Evolutionary conservation across 768 basidiomycete genomes (phyloP).

Genomic region (Mycena albidolilacea): DNA sequence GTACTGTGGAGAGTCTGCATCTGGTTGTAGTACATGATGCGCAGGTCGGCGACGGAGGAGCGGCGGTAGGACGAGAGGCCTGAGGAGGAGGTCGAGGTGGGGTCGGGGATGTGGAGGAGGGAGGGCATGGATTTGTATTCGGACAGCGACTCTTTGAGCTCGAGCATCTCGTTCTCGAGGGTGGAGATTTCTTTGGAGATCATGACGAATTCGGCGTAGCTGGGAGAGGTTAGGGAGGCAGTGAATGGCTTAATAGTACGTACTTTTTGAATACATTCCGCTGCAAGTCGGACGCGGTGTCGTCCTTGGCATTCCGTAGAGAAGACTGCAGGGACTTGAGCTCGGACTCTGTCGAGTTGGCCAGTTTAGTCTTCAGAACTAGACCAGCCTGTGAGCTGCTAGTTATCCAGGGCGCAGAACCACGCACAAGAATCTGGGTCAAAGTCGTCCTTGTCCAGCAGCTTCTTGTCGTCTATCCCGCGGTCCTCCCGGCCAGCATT

Average conservation of each 20-base stretch:
- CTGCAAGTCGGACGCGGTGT: constrained; percentile 86
- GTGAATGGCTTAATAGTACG: constrained; percentile 22
- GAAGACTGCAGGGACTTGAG: constrained; percentile 84
- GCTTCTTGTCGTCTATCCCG: constrained; percentile 72
- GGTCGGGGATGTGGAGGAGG: constrained; percentile 90
- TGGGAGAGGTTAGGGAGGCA: constrained; percentile 49
- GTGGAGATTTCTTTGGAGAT: constrained; percentile 98
- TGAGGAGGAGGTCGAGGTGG: constrained; percentile 69
- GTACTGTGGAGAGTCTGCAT: constrained; percentile 91
- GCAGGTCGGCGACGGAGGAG: constrained; percentile 96
- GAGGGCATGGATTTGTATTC: constrained; percentile 99
- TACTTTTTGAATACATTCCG: constrained; percentile 96
- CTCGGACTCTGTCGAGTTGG: constrained; percentile 91
- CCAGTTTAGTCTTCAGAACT: constrained; percentile 89
- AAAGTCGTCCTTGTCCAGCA: constrained; percentile 84
- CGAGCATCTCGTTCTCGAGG: constrained; percentile 97
- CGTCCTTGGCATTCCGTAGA: constrained; percentile 76
- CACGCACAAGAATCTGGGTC: constrained; percentile 91
- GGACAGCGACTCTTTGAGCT: constrained; percentile 92
- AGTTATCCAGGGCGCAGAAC: not conserved
- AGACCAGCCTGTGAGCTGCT: constrained; percentile 27
- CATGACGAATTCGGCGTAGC: constrained; percentile 96
- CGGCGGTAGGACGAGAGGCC: constrained; percentile 68
- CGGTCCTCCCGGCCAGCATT: constrained; percentile 55
- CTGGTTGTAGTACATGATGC: constrained; percentile 94